Conservation (phyloP, 192 early-diverging fungal species). For the Coemansia sp. region DNA sequence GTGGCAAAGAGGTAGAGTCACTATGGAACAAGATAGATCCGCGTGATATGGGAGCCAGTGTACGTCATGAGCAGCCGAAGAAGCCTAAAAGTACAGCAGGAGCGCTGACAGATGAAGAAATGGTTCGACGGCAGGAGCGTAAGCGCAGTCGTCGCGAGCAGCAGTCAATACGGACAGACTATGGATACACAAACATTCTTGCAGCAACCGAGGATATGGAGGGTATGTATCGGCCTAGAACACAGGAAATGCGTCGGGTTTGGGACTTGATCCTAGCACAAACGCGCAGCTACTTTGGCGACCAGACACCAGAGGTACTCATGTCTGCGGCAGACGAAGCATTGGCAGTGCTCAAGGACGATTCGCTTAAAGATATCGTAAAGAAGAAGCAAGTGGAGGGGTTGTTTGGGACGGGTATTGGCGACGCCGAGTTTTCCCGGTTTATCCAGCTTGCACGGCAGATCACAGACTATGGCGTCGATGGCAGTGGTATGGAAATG, state of each 20-base stretch:
- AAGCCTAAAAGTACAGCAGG: constrained; percentile 35
- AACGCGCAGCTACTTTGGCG: constrained; percentile 76
- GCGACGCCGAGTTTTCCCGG: constrained; percentile 79
- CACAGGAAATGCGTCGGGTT: constrained; percentile 81
- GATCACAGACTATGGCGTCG: constrained; percentile 82
- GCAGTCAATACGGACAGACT: constrained; percentile 49
- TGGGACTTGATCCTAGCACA: constrained; percentile 91
- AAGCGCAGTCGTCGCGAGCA: constrained; percentile 30
- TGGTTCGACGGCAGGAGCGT: constrained; percentile 15
- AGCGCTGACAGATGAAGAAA: constrained; percentile 56
- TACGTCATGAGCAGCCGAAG: constrained; percentile 64
- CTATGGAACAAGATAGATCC: constrained; percentile 84
- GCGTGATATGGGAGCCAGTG: constrained; percentile 81
- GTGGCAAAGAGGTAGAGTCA: constrained; percentile 92
- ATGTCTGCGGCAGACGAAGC: constrained; percentile 85
- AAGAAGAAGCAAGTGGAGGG: constrained; percentile 82
- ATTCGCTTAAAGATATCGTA: constrained; percentile 82
- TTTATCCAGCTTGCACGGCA: constrained; percentile 91
- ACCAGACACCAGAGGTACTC: constrained; percentile 89
- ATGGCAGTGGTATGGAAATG: constrained; percentile 53
- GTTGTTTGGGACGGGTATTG: constrained; percentile 64
- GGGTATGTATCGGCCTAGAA: constrained; percentile 84
- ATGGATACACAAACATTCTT: constrained; percentile 68
- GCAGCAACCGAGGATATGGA: constrained; percentile 87
- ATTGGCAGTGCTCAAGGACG: constrained; percentile 79